Percentiles rank a stretch among this genome's conserved stretches.
Conservation (phyloP, 768 basidiomycete genomes). For the Mycena alexandri region DNA sequence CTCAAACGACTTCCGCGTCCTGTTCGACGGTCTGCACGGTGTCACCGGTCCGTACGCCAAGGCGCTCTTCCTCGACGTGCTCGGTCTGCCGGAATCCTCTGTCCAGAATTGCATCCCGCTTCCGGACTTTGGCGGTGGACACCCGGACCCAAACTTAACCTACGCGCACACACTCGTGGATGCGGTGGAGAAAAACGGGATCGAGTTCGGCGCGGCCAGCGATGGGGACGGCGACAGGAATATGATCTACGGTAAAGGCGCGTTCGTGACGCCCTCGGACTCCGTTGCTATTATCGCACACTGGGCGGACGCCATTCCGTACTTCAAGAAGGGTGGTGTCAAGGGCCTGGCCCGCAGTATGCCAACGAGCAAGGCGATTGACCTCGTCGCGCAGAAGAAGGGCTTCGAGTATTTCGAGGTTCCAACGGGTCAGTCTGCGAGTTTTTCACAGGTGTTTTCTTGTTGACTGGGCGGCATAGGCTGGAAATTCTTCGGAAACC, state of each 20-base stretch:
- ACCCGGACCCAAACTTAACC: conserved; percentile 98
- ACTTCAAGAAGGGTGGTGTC: conserved; percentile 91
- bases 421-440: conserved; percentile 88
- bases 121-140: conserved; percentile 97
- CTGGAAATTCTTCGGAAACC: conserved; percentile 99
- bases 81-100: conserved; percentile 83
- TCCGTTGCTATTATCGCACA: conserved; percentile 99
- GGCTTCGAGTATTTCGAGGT: conserved; percentile 95
- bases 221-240: conserved; percentile 99
- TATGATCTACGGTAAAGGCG: conserved; percentile 99
- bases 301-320: conserved; percentile 93
- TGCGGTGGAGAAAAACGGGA: conserved; percentile 86
- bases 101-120: conserved; percentile 92
- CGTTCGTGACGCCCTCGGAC: conserved; percentile 98
- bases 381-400: conserved; percentile 95
- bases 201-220: conserved; percentile 94
- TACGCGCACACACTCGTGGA: conserved; percentile 97
- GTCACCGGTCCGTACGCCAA: conserved; percentile 97
- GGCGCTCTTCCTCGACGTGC: conserved; percentile 85
- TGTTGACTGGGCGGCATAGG: conserved; percentile 60
- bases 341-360: conserved; percentile 97
- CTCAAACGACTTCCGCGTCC: conserved; percentile 78
- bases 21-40: conserved; percentile 97
- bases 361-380: conserved; percentile 98
- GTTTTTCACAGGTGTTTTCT: too few relatives aligned